Evolutionary conservation across 768 basidiomycete species (phyloP), one percentile per base, ranked within the genome.

Genomic region (Lentinula aciculospora): DNA sequence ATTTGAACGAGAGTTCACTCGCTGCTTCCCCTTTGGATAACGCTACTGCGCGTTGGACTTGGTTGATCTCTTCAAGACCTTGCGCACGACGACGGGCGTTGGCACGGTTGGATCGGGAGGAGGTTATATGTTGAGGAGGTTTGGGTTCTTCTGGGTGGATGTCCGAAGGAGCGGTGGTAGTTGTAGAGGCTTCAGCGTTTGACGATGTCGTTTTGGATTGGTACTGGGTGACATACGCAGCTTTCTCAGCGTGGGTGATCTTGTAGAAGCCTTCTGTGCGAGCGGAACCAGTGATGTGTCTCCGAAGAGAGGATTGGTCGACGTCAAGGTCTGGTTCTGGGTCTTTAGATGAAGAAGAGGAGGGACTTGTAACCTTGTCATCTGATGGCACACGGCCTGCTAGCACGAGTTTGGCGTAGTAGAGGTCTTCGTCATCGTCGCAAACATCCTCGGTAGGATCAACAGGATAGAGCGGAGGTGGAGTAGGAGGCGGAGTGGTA

Each of bases 251-350:
- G 65, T 92, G 89, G 0, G 92, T 86, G 68, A 98, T 92, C 76
- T 94, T 92, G 81, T 96, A 96, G 72, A 87, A 94, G 3, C 97
- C 96, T 69, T 98, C 92, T 1, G 94, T 93, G 15, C 96, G 84
- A 17, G 94, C 93, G 31, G 91, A 89, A 23, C 95, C 94, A 1
- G 89, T 89, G 49, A 83, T 63, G 67, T 96, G 94, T 54, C 84
- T 85, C 36, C 88, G 85, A 71, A 85, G 82, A 19, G 66, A 31
- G 49, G 62, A 64, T 60, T 58, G 63, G 36, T 60, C 64, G 58
- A 61, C 12, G 39, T 63, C 56, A 55, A 62, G 63, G 36, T 66
- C 66, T 27, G 63, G 36, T 66, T 66, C 23, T 62, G 59, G 1
- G 58, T 59, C 8, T n/a, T n/a, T n/a, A n/a, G 67, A 62, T 21